These are phyloP conservation scores for Aspergillus sp. DNA, from an alignment of 2,329 filamentous ascomycete species.

Conservation along the genomic window DNA sequence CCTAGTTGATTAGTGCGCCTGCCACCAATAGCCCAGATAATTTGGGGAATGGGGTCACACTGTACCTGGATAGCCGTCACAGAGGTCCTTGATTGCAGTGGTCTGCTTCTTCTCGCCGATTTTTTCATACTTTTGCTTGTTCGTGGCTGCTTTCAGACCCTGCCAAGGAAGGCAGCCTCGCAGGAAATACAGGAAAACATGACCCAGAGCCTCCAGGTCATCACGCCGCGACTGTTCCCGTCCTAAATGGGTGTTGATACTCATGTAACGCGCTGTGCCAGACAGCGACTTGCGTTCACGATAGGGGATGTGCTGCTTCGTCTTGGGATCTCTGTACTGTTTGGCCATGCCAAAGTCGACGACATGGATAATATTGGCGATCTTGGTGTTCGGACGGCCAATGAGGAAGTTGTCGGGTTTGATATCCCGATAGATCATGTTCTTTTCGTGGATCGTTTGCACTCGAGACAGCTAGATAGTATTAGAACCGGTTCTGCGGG, in stretches of 20 bases:
- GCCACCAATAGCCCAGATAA: not conserved
- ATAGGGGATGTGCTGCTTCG: conserved; percentile 97
- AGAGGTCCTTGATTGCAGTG: conserved; percentile 91
- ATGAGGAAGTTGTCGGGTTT: conserved; percentile 99
- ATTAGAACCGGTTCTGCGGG: not conserved
- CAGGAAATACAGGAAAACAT: conserved; percentile 64
- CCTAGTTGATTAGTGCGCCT: conserved; percentile 23
- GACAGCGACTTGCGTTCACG: conserved; percentile 94
- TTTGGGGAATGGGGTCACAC: conserved; percentile 6
- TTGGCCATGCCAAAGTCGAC: conserved; percentile 99
- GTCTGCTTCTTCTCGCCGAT: conserved; percentile 99
- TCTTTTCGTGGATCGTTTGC: conserved; percentile 95
- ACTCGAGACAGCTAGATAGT: conserved; percentile 68
- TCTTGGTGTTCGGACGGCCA: conserved; percentile 80
- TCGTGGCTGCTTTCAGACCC: conserved; percentile 59
- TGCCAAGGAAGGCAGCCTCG: conserved; percentile 60
- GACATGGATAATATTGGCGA: conserved; percentile 96
- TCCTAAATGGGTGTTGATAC: conserved; percentile 97
- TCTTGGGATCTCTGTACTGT: conserved; percentile 97
- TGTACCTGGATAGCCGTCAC: conserved; percentile 78
- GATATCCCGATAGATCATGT: conserved; percentile 97
- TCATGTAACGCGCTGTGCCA: conserved; percentile 97
- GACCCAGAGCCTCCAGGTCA: conserved; percentile 76
- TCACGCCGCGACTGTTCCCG: conserved; percentile 93
- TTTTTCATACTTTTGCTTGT: conserved; percentile 99